phyloP scores from a whole-genome alignment of 2,329 filamentous ascomycete genomes.

The Fusarium continuum region DNA sequence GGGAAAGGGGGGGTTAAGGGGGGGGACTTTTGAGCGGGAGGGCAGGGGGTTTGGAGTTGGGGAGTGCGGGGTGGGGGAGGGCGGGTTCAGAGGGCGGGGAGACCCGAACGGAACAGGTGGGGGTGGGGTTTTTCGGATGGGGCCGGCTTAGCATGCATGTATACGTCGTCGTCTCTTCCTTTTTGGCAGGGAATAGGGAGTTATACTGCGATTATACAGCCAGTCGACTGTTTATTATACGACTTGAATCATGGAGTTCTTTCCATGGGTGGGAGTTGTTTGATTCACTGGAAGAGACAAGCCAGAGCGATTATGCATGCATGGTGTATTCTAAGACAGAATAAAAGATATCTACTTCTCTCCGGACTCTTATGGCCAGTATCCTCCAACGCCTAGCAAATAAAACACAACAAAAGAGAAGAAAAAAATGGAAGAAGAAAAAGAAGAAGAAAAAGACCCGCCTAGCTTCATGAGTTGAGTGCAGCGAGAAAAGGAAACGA shows the following conservation, averaged over 20 bases:
- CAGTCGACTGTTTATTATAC: too few relatives aligned
- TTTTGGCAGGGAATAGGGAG: too few relatives aligned
- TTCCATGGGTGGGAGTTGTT: too few relatives aligned
- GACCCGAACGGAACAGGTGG: constrained; percentile 30
- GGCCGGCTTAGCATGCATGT: constrained; percentile 10
- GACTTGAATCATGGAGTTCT: too few relatives aligned
- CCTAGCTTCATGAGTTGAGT: constrained; percentile 23
- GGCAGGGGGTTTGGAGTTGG: too few relatives aligned
- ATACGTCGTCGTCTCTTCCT: too few relatives aligned
- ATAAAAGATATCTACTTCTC: constrained; percentile 1
- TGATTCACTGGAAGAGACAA: too few relatives aligned
- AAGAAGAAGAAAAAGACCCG: constrained; percentile 14
- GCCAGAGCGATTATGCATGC: background rate
- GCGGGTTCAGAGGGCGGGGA: constrained; percentile 9
- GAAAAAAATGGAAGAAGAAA: constrained; percentile 13
- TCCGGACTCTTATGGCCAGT: constrained; percentile 12
- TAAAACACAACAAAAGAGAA: constrained; percentile 19
- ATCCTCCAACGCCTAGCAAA: constrained; percentile 38
- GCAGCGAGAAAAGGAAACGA: background rate
- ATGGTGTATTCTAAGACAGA: constrained; percentile 9
- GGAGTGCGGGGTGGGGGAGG: too few relatives aligned
- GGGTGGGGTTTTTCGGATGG: constrained; percentile 25
- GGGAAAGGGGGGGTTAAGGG: too few relatives aligned
- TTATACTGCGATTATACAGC: background rate
- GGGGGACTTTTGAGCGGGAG: too few relatives aligned